phyloP scores from a whole-genome alignment of 306 rosid species.

The Trifolium fragiferum region DNA sequence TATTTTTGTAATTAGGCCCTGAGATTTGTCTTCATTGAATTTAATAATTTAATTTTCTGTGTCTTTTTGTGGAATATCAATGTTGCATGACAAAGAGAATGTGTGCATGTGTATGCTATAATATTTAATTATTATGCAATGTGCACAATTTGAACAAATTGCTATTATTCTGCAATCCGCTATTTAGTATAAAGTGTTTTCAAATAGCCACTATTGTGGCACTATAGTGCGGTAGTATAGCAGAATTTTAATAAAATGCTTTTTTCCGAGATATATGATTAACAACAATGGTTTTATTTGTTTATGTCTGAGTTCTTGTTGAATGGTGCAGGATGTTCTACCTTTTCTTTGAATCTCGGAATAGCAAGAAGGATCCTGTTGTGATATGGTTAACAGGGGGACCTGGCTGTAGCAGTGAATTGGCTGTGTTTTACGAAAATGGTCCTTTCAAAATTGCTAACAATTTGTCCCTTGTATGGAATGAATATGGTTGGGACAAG shows the following conservation, averaged over 20 bases:
- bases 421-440: slow-evolving; percentile 94
- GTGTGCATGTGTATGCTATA: background rate
- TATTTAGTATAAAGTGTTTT: no score
- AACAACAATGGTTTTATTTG: background rate
- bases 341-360: slow-evolving; percentile 88
- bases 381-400: slow-evolving; percentile 99
- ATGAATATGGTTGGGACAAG: slow-evolving; percentile 95
- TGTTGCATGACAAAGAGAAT: background rate
- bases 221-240: no score
- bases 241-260: no score
- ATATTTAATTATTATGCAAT: background rate
- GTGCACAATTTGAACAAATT: no score
- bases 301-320: slow-evolving; percentile 16
- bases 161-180: no score
- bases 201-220: no score
- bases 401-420: slow-evolving; percentile 97
- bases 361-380: slow-evolving; percentile 78
- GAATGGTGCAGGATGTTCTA: slow-evolving; percentile 80
- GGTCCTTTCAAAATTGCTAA: slow-evolving; percentile 88
- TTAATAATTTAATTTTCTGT: background rate
- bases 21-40: background rate
- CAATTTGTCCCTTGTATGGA: slow-evolving; percentile 91
- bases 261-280: no score
- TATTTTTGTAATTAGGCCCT: no score
- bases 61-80: slow-evolving; percentile 13